Evolutionary conservation across 106 monocot genomes (phyloP), one percentile per base, ranked within the genome.

Genomic region (Acanthochlamys bracteata): DNA sequence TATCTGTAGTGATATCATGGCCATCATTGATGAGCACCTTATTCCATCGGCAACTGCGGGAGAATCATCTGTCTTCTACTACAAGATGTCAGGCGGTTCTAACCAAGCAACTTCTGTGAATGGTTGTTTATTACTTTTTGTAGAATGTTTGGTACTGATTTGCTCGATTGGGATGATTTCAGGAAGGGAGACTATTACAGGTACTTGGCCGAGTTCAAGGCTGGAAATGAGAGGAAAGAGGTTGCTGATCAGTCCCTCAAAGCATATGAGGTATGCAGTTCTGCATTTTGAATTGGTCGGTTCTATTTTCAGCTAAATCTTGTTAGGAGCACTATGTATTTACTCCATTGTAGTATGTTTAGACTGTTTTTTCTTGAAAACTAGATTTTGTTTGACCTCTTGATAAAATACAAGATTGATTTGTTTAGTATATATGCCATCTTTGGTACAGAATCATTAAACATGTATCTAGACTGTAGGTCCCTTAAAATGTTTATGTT

Each of bases 21-120:
- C 79, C 12, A 55, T 82, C 52, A 79, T 86, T 47, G 86, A 78
- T 41, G 82, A 78, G 54, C 86, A 86, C 42, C 76, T 82, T 55
- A 75, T 86, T 10, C 86, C 86, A 2, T 79, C 78, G 10, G 69
- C 86, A 7, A 56, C 62, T 41, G 49, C 82, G 12, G 67, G 78
- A 23, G 86, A 86, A 40, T 79, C 78, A 0, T 23, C 75, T 19
- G 86, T 79, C 40, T 86, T 86, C 79, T 86, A 75, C 67, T 82
- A 79, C 73, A 86, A 86, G 73, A 82, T 86, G 86, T 86, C 59
- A 66, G 71, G 13, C 7, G 4, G 3, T 1, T 11, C 13, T 33
- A 11, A 39, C 59, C 25, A n/a, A n/a, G n/a, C n/a, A 53, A 40
- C 12, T 14, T 22, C 25, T 56, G 27, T 16, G 60, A 0, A 39